Percentiles rank a stretch among this genome's conserved stretches.
Evolutionary conservation across 1,139 yeast species (phyloP).

Genomic region (Nadsonia commutata): DNA sequence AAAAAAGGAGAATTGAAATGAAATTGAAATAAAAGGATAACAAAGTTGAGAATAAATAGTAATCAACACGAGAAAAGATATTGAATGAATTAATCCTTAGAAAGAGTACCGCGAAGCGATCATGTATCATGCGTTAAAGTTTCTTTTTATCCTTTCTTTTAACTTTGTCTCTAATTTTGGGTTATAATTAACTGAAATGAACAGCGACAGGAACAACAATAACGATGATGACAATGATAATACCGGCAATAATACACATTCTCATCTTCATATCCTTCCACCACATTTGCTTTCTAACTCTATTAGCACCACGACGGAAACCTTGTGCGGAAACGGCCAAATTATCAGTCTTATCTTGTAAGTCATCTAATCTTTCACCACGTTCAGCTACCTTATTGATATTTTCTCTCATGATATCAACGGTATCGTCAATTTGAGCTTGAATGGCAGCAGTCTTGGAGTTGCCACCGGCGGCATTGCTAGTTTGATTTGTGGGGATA

Average conservation of each 20-base stretch:
- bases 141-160: too few species aligned
- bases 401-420: conserved; percentile 95
- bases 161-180: not conserved
- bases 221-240: conserved; percentile 69
- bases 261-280: conserved; percentile 97
- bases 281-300: conserved; percentile 99
- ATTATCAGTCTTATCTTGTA: conserved; percentile 89
- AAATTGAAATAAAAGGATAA: too few species aligned
- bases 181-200: conserved; percentile 38
- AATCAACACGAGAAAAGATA: too few species aligned
- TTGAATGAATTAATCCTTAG: too few species aligned
- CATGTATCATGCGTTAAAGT: too few species aligned
- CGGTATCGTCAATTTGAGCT: conserved; percentile 92
- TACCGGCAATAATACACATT: conserved; percentile 71
- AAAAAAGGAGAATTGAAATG: too few species aligned
- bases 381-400: conserved; percentile 90
- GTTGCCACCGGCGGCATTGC: conserved; percentile 23
- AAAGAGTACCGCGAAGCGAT: too few species aligned
- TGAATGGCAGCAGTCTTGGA: conserved; percentile 70
- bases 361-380: conserved; percentile 86
- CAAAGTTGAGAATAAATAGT: too few species aligned
- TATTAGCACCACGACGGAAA: conserved; percentile 91
- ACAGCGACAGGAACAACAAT: conserved; percentile 86
- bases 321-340: conserved; percentile 90
- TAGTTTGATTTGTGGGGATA: conserved; percentile 42